phyloP scores from a whole-genome alignment of 352 stramenopile species.

The Phytopythium sindhum region DNA sequence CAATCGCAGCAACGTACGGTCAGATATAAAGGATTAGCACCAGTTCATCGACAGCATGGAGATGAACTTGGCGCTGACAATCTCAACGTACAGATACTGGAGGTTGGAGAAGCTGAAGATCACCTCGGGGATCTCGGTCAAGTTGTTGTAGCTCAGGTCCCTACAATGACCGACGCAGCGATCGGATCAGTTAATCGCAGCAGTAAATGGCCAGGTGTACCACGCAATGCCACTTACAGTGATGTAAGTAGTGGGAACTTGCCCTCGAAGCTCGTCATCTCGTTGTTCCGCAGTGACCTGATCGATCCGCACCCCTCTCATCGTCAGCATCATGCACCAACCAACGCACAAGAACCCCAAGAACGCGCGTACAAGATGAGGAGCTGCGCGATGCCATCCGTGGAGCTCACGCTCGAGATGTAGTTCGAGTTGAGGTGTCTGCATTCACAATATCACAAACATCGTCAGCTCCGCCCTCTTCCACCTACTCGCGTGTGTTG shows the following conservation, averaged over 20 bases:
- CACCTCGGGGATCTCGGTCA: constrained; percentile 21
- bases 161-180: background rate
- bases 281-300: constrained; percentile 9
- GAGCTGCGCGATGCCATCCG: constrained; percentile 12
- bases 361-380: constrained; percentile 13
- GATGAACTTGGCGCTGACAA: too few species aligned
- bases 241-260: constrained; percentile 12
- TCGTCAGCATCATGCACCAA: background rate
- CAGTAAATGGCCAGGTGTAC: too few species aligned
- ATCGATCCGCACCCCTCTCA: background rate
- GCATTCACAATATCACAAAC: background rate
- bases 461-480: background rate
- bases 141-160: constrained; percentile 20
- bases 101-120: constrained; percentile 23
- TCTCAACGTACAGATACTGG: constrained; percentile 12
- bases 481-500: background rate
- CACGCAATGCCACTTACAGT: constrained; percentile 7
- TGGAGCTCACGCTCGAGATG: constrained; percentile 15
- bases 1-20: too few species aligned
- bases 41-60: background rate
- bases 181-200: background rate
- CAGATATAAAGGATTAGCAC: background rate
- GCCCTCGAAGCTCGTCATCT: constrained; percentile 10
- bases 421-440: constrained; percentile 23
- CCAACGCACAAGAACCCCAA: too few species aligned